Percentiles rank a stretch among this genome's conserved stretches.
phyloP scores from a whole-genome alignment of 768 basidiomycete species.

The Rhizopogon salebrosus region DNA sequence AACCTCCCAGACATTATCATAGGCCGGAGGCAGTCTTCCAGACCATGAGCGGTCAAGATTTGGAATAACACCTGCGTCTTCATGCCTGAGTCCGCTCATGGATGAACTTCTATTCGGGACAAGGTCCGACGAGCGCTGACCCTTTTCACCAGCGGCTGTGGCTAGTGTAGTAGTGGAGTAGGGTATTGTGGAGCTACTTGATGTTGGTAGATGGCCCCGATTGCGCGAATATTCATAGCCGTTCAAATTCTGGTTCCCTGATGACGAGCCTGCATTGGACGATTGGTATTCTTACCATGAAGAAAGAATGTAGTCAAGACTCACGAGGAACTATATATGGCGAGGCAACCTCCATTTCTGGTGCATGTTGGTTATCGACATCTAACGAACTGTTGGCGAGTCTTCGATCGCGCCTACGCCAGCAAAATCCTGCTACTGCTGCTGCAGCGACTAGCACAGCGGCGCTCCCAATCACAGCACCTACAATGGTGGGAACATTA shows the following conservation, averaged over 20 bases:
- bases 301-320: neutral
- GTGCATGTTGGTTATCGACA: too few relatives aligned
- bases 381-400: too few relatives aligned
- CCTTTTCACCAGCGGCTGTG: neutral
- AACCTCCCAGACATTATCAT: constrained; percentile 1
- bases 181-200: neutral
- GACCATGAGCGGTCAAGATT: neutral
- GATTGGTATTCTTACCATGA: neutral
- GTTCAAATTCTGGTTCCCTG: neutral
- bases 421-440: neutral
- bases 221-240: neutral
- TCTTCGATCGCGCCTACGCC: neutral
- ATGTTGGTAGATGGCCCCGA: neutral
- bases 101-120: neutral
- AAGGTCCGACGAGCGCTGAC: neutral
- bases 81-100: neutral
- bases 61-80: neutral
- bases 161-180: neutral
- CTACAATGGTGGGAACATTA: neutral
- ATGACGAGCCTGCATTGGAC: neutral
- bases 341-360: neutral
- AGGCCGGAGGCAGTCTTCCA: constrained; percentile 7
- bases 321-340: constrained; percentile 1
- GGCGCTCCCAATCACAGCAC: constrained; percentile 1
- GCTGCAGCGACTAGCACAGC: neutral